Evolutionary conservation across 2,329 filamentous ascomycete genomes (phyloP).

Genomic region (Penicillium sp.): DNA sequence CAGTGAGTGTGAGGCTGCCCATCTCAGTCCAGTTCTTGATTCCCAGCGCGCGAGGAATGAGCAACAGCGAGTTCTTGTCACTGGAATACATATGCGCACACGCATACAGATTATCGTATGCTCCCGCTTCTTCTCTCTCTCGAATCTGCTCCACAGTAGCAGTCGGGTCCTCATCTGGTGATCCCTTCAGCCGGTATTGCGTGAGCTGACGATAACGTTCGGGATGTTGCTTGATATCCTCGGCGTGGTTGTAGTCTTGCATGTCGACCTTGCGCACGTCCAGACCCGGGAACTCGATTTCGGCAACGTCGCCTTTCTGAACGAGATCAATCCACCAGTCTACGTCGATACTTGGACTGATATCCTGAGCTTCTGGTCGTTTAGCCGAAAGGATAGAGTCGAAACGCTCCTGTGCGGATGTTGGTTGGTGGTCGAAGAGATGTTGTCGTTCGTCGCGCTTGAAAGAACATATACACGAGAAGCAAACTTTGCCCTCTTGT

Average conservation of each 20-base stretch:
- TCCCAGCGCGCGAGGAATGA: conserved; percentile 53
- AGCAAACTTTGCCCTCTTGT: conserved; percentile 52
- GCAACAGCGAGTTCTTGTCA: conserved; percentile 57
- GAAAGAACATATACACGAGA: conserved; percentile 56
- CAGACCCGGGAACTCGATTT: conserved; percentile 43
- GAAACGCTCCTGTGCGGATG: conserved; percentile 31
- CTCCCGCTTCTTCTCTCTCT: conserved; percentile 32
- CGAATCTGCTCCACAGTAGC: conserved; percentile 17
- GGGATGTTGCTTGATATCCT: conserved; percentile 28
- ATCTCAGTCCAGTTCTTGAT: conserved; percentile 44
- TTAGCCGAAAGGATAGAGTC: conserved; percentile 30
- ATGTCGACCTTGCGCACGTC: conserved; percentile 57
- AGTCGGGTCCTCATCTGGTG: conserved; percentile 33
- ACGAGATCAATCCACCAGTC: conserved; percentile 38
- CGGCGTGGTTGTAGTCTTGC: conserved; percentile 46
- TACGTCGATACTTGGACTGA: conserved; percentile 38
- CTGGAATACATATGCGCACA: conserved; percentile 60
- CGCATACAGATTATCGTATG: conserved; percentile 55
- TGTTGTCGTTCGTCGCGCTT: conserved; percentile 45
- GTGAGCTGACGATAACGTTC: conserved; percentile 46
- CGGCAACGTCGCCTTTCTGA: conserved; percentile 26
- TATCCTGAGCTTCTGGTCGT: conserved; percentile 34
- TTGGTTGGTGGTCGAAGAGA: conserved; percentile 34
- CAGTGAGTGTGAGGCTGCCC: conserved; percentile 51
- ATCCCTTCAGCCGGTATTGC: conserved; percentile 49